phyloP scores from a whole-genome alignment of 257 asterid species.

The Linderniella brevidens region DNA sequence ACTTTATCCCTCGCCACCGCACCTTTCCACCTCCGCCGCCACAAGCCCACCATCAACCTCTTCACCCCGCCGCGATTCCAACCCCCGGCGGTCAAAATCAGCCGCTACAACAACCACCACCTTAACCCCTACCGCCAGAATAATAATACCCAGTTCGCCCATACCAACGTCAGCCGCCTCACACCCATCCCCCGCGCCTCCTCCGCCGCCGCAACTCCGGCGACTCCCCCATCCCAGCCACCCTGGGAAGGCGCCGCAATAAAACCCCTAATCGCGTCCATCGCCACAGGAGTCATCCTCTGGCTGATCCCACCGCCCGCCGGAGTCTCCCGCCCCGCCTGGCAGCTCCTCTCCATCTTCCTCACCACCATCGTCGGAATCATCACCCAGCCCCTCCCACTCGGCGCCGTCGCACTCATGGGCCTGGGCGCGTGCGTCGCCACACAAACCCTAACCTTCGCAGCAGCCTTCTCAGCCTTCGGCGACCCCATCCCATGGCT shows the following conservation, averaged over 20 bases:
- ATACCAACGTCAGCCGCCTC: too few species aligned
- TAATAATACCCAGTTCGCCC: too few species aligned
- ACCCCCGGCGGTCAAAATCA: too few species aligned
- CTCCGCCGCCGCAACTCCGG: too few species aligned
- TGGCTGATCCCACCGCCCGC: constrained; percentile 68
- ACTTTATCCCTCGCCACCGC: too few species aligned
- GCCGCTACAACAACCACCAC: too few species aligned
- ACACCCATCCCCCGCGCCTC: too few species aligned
- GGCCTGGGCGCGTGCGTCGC: constrained; percentile 72
- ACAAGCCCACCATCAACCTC: too few species aligned
- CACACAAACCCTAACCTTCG: constrained; percentile 66
- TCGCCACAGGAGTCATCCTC: constrained; percentile 52
- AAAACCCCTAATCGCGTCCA: constrained; percentile 52
- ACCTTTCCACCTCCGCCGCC: too few species aligned
- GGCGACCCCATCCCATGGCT: constrained; percentile 88
- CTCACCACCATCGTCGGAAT: constrained; percentile 78
- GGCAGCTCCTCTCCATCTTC: constrained; percentile 75
- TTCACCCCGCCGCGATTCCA: too few species aligned
- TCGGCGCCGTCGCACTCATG: constrained; percentile 80
- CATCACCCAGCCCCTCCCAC: constrained; percentile 72
- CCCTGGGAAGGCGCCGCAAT: constrained; percentile 37
- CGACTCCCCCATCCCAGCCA: too few species aligned
- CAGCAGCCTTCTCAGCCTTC: constrained; percentile 82
- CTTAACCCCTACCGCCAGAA: too few species aligned
- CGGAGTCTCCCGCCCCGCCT: constrained; percentile 56